Evolutionary conservation across 179 eudicot species (phyloP).

Genomic region (Beta corolliflora): DNA sequence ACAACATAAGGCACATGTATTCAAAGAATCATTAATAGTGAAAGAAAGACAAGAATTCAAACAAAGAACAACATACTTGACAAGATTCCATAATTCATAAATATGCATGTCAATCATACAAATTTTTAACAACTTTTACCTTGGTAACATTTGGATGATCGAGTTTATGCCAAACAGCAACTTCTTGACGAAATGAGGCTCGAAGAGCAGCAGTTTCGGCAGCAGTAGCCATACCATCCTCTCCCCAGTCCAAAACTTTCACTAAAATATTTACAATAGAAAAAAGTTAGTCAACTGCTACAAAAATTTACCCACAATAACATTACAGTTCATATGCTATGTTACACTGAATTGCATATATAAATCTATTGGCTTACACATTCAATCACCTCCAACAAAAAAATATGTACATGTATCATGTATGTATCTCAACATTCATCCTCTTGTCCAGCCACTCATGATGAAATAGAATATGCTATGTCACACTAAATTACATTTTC

Average conservation of each 20-base stretch:
- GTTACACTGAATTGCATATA: not conserved
- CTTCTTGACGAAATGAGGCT: conserved; percentile 73
- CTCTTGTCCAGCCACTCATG: too few relatives aligned
- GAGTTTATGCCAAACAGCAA: conserved; percentile 95
- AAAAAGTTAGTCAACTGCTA: not conserved
- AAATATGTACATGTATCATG: too few relatives aligned
- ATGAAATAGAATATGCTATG: too few relatives aligned
- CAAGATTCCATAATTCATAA: not conserved
- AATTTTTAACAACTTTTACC: conserved; percentile 39
- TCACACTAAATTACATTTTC: too few relatives aligned
- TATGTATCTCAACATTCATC: too few relatives aligned
- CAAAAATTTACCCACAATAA: not conserved
- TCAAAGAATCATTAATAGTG: not conserved
- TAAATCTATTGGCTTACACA: not conserved
- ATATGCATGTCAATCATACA: not conserved
- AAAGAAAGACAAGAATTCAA: not conserved
- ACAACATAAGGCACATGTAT: not conserved
- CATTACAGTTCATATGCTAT: not conserved
- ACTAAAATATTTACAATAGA: conserved; percentile 43
- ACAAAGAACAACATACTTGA: not conserved
- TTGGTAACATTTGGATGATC: conserved; percentile 97
- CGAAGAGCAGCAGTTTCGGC: conserved; percentile 70
- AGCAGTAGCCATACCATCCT: conserved; percentile 82
- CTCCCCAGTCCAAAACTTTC: conserved; percentile 95
- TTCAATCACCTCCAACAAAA: not conserved